Evolutionary conservation across 2,329 filamentous ascomycete species (phyloP).

Genomic region (Fusarium sp.): DNA sequence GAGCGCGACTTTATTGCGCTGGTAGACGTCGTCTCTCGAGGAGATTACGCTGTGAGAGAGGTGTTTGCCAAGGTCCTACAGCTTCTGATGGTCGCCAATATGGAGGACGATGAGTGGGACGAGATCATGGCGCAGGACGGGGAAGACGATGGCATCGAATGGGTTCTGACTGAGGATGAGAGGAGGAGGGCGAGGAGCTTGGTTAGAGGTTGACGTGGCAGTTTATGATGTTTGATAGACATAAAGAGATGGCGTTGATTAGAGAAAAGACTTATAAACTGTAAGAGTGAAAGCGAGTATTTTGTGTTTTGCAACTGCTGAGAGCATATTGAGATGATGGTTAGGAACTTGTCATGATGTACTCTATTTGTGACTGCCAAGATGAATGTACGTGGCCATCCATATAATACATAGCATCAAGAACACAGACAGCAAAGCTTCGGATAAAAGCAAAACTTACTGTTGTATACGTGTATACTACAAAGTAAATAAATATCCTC

Average conservation of each 20-base stretch:
- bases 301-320: constrained; percentile 7
- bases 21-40: constrained; percentile 72
- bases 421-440: too few species aligned
- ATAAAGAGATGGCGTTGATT: constrained; percentile 19
- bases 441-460: too few species aligned
- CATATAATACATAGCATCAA: neutral
- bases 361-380: neutral
- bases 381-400: neutral
- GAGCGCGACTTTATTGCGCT: constrained; percentile 87
- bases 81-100: constrained; percentile 87
- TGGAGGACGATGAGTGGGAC: constrained; percentile 97
- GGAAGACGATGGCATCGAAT: constrained; percentile 72
- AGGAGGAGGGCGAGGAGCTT: constrained; percentile 76
- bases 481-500: too few species aligned
- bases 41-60: constrained; percentile 82
- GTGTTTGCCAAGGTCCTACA: constrained; percentile 80
- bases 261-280: constrained; percentile 27
- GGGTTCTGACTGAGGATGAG: constrained; percentile 79
- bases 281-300: constrained; percentile 24
- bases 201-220: constrained; percentile 55
- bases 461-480: too few species aligned
- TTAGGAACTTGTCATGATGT: neutral
- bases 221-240: constrained; percentile 13
- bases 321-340: neutral
- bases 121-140: constrained; percentile 67